Evolutionary conservation across 2,329 filamentous ascomycete species (phyloP).

Genomic region (Paecilomyces dactylethromorphus): DNA sequence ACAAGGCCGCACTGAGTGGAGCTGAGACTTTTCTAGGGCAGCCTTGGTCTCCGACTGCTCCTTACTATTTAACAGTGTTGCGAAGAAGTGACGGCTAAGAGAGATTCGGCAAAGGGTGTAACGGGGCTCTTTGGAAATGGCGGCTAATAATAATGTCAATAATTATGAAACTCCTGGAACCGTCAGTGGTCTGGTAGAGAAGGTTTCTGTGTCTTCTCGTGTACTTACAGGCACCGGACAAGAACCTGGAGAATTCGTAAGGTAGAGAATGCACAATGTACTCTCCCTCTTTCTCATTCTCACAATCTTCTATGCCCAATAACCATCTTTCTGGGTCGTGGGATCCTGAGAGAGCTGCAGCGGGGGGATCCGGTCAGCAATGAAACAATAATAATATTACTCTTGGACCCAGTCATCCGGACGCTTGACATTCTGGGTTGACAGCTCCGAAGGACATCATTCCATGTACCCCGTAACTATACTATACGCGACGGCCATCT

Average conservation of each 20-base stretch:
- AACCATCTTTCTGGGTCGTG: not conserved
- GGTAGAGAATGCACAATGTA: not conserved
- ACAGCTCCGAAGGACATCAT: not conserved
- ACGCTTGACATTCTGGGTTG: not conserved
- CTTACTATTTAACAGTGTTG: not conserved
- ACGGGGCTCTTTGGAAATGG: not conserved
- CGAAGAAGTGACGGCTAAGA: not conserved
- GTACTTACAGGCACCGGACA: not conserved
- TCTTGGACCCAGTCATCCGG: not conserved
- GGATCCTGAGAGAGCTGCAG: not conserved
- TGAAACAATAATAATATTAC: not conserved
- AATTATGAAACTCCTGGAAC: not conserved
- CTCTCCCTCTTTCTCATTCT: not conserved
- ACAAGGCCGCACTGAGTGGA: constrained; percentile 11
- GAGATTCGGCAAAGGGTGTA: not conserved
- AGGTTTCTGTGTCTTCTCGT: too few species aligned
- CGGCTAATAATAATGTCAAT: not conserved
- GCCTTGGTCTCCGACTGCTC: constrained; percentile 1
- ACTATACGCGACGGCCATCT: not conserved
- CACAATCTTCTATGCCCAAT: not conserved
- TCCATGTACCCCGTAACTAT: not conserved
- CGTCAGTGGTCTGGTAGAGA: not conserved
- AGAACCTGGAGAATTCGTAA: not conserved
- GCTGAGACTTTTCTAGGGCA: constrained; percentile 3
- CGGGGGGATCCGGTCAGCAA: not conserved